Base-by-base conservation (phyloP, 2,329 filamentous ascomycete species). In the Microcera coccophila region DNA sequence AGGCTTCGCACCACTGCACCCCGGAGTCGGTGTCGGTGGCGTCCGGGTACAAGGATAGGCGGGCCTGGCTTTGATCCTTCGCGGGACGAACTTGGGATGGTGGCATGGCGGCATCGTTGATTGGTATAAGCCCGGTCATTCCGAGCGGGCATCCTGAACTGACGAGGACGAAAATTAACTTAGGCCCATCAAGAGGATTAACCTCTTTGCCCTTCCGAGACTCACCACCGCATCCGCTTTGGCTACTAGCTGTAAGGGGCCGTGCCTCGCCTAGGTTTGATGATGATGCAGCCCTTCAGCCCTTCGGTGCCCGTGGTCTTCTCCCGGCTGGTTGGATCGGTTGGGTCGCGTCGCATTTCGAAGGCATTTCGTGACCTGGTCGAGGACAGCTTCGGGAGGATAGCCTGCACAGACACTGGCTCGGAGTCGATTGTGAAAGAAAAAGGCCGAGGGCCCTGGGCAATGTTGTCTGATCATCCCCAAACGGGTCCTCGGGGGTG, bases 11-110 rank as follows among this genome's bases (percentile, higher is more conserved):
- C 28, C 36, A 21, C 16, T 36, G 31, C 33, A 38, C 36, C 42
- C 31, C 18, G 37, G 36, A 42, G 19, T 19, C 28, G 33, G 22
- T 14, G 22, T 14, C 20, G 28, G 48, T 48, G 45, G 48, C 46
- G 45, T 49, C 33, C 29, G 41, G 47, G 44, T 44, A 49, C 42
- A 42, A 48, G 37, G 35, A 38, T 21, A 38, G 43, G 17, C 24
- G 17, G 28, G 18, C 41, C 38, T 33, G 40, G 36, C 41, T 29
- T n/a, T 36, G 37, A 19, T 31, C 37, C 18, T 36, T 20, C 22
- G 37, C 42, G 26, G 26, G 42, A 40, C 18, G 21, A 7, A 8
- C 35, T 32, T 5, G 4, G 19, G 22, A 34, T 39, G 36, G 43
- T 21, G 20, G 32, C 28, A 12, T 29, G 20, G 5, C 2, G 29